These are phyloP conservation scores for Collybia nuda DNA, from an alignment of 768 basidiomycete genomes.

Conservation along the genomic window DNA sequence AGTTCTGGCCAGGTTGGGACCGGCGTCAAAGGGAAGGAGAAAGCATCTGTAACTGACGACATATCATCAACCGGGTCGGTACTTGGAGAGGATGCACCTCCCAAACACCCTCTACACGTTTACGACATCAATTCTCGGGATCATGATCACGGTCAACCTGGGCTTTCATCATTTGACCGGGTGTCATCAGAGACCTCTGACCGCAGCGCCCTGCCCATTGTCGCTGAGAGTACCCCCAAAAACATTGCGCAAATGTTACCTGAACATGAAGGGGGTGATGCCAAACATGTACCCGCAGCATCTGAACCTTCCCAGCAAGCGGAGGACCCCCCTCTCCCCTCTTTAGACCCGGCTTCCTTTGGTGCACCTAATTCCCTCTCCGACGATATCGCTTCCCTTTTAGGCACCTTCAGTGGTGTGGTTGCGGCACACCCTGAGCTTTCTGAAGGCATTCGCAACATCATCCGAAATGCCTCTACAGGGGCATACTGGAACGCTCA, in stretches of 20 bases:
- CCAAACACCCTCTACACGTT: slow-evolving; percentile 66
- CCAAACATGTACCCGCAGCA: neutral
- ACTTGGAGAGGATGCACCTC: slow-evolving; percentile 40
- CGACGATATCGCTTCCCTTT: slow-evolving; percentile 61
- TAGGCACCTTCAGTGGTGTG: slow-evolving; percentile 54
- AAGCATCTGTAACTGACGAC: slow-evolving; percentile 31
- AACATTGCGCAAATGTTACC: slow-evolving; percentile 14
- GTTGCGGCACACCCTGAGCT: slow-evolving; percentile 71
- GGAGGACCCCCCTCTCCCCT: slow-evolving; percentile 52
- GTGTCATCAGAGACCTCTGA: neutral
- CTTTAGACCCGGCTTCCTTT: slow-evolving; percentile 31
- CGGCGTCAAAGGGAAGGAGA: slow-evolving; percentile 52
- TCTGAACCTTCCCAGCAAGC: neutral
- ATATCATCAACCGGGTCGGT: slow-evolving; percentile 38
- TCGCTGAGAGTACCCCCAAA: slow-evolving; percentile 38
- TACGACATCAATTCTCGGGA: slow-evolving; percentile 32
- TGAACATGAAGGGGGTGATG: neutral
- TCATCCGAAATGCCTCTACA: slow-evolving; percentile 57
- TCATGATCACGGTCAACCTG: slow-evolving; percentile 5
- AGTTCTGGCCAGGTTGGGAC: slow-evolving; percentile 1
- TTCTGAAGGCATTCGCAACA: slow-evolving; percentile 63
- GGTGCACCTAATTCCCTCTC: slow-evolving; percentile 42
- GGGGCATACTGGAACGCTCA: slow-evolving; percentile 73
- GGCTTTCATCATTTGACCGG: neutral
- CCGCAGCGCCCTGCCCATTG: slow-evolving; percentile 7